phyloP scores from a whole-genome alignment of 2,329 filamentous ascomycete genomes.

The Aspergillus sp. region DNA sequence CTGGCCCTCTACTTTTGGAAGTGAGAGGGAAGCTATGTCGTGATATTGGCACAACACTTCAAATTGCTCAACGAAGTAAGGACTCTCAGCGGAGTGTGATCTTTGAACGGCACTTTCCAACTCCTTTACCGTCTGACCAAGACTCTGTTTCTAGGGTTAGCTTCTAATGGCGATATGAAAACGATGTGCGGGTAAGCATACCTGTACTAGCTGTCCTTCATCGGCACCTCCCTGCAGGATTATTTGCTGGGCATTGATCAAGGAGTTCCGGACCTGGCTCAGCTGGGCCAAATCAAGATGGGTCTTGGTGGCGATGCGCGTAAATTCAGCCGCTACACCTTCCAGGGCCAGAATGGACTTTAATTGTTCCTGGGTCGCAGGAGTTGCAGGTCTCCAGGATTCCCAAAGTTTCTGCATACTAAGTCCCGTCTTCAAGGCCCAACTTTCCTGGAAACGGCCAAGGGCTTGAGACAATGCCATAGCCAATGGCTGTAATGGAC shows the following conservation, averaged over 20 bases:
- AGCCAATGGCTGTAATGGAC: conserved; percentile 26
- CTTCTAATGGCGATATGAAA: conserved; percentile 1
- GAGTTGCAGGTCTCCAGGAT: conserved; percentile 61
- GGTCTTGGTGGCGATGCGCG: conserved; percentile 34
- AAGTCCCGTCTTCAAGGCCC: conserved; percentile 70
- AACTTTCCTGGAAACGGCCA: conserved; percentile 64
- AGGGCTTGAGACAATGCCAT: conserved; percentile 31
- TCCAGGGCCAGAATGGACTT: conserved; percentile 35
- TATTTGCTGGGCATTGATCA: conserved; percentile 37
- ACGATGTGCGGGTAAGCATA: conserved; percentile 11
- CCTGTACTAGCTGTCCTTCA: conserved; percentile 32
- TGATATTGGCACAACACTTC: conserved; percentile 47
- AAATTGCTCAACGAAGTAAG: conserved; percentile 48
- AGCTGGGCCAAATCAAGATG: conserved; percentile 35
- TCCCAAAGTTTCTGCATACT: conserved; percentile 81
- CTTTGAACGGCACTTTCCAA: conserved; percentile 31
- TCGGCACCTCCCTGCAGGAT: conserved; percentile 36
- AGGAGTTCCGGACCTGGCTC: conserved; percentile 34
- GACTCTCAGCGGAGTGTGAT: conserved; percentile 27
- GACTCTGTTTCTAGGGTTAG: conserved; percentile 23
- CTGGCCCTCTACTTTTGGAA: conserved; percentile 10
- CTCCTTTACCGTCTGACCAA: conserved; percentile 38
- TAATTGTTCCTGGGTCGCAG: conserved; percentile 35
- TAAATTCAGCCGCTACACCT: conserved; percentile 34
- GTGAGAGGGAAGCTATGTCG: conserved; percentile 29